These are phyloP conservation scores for Balamuthia mandrillaris DNA, from an alignment of 208 protist species.

Conservation along the genomic window DNA sequence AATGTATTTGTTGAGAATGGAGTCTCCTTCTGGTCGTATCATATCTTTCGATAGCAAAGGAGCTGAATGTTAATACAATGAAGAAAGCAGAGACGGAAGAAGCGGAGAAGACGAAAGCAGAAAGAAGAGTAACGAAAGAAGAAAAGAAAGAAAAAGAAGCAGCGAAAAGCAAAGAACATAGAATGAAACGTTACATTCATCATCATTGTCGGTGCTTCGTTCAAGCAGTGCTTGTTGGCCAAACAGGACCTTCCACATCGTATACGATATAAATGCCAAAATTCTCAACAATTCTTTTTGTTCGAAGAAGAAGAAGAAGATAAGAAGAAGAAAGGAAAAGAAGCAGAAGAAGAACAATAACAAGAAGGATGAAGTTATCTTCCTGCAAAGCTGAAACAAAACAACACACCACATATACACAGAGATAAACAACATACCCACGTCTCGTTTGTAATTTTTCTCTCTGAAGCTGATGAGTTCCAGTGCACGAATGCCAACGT, in stretches of 20 bases:
- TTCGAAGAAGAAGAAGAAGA: too few species aligned
- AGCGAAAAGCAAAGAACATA: too few species aligned
- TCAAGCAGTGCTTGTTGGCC: conserved; percentile 70
- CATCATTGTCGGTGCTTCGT: conserved; percentile 59
- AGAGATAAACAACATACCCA: conserved; percentile 71
- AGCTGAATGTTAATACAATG: not conserved
- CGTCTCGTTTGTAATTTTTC: conserved; percentile 64
- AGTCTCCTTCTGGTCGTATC: conserved; percentile 65
- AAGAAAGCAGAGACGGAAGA: not conserved
- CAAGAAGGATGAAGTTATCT: too few species aligned
- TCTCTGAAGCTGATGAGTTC: conserved; percentile 67
- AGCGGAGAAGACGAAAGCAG: too few species aligned
- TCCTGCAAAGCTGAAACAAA: too few species aligned
- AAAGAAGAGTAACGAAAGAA: too few species aligned
- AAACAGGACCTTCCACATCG: conserved; percentile 74
- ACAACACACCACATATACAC: conserved; percentile 72
- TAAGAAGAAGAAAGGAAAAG: too few species aligned
- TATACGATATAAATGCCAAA: conserved; percentile 68
- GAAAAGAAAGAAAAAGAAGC: not conserved
- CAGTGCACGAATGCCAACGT: conserved; percentile 66
- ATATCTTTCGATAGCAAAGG: conserved; percentile 56
- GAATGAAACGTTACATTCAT: too few species aligned
- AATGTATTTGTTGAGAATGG: conserved; percentile 71
- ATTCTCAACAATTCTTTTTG: conserved; percentile 70
- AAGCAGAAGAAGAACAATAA: too few species aligned